These are phyloP conservation scores for Xylaria sp. DNA, from an alignment of 2,329 filamentous ascomycete species.

Conservation along the genomic window DNA sequence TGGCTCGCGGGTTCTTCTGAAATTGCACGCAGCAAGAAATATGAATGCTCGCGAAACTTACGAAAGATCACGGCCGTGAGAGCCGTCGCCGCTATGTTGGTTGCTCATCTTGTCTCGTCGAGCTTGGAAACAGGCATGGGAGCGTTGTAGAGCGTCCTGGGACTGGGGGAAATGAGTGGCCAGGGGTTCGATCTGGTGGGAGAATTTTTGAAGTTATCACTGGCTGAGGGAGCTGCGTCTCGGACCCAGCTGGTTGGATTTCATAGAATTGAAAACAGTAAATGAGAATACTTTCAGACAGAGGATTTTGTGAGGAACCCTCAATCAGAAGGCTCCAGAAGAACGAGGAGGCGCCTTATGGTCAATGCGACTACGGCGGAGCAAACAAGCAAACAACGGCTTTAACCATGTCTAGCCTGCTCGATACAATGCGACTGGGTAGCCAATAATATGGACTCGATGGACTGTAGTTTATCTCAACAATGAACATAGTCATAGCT, in stretches of 20 bases:
- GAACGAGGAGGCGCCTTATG: background rate
- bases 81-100: background rate
- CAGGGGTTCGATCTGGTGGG: no score
- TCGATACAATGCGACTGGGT: background rate
- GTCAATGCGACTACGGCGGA: background rate
- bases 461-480: background rate
- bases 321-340: background rate
- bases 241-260: background rate
- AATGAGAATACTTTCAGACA: background rate
- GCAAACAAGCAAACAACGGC: conserved; percentile 1
- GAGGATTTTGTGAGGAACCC: background rate
- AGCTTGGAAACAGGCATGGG: background rate
- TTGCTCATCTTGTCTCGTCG: background rate
- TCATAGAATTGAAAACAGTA: background rate
- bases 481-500: background rate
- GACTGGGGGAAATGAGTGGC: background rate
- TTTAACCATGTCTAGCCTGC: background rate
- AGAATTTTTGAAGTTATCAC: background rate
- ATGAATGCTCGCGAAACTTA: background rate
- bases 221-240: background rate
- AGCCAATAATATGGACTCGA: background rate
- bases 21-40: background rate
- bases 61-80: conserved; percentile 3
- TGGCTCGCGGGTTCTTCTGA: background rate
- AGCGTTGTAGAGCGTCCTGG: background rate